Evolutionary conservation across 2,329 filamentous ascomycete species (phyloP).

Genomic region (Trichoderma oligosporum): DNA sequence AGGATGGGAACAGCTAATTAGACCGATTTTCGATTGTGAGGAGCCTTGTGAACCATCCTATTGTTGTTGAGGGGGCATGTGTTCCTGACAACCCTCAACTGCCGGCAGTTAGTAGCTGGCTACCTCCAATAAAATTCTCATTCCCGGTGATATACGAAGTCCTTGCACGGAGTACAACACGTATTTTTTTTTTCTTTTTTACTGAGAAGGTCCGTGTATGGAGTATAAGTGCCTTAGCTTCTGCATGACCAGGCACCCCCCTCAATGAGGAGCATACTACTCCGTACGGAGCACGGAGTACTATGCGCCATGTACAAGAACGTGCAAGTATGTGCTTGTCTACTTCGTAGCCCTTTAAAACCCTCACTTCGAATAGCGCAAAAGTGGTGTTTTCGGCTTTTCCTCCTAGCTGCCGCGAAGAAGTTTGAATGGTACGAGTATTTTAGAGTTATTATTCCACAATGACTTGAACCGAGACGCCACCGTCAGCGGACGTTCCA

Average conservation of each 20-base stretch:
- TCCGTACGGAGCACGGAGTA: background rate
- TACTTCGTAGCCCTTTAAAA: too few relatives aligned
- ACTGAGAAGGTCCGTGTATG: background rate
- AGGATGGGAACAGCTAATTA: background rate
- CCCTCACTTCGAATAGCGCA: background rate
- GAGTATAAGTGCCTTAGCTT: background rate
- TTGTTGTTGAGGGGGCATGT: background rate
- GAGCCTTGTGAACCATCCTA: background rate
- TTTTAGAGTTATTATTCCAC: slow-evolving; percentile 12
- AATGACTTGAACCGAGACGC: slow-evolving; percentile 13
- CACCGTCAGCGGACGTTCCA: slow-evolving; percentile 12
- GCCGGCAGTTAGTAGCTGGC: slow-evolving; percentile 11
- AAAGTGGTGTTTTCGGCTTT: background rate
- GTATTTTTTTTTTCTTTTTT: background rate
- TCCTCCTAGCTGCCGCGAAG: slow-evolving; percentile 7
- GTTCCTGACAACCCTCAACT: background rate
- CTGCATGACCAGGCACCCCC: background rate
- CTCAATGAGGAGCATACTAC: background rate
- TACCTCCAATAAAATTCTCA: too few relatives aligned
- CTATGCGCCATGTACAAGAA: background rate
- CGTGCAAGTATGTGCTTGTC: background rate
- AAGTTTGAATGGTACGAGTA: slow-evolving; percentile 12
- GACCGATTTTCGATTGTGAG: background rate
- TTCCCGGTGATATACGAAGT: too few relatives aligned
- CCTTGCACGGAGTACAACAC: too few relatives aligned